Percentiles rank a stretch among this genome's conserved stretches.
Conservation (phyloP, 2,329 filamentous ascomycete genomes). For the Canariomyces notabilis region DNA sequence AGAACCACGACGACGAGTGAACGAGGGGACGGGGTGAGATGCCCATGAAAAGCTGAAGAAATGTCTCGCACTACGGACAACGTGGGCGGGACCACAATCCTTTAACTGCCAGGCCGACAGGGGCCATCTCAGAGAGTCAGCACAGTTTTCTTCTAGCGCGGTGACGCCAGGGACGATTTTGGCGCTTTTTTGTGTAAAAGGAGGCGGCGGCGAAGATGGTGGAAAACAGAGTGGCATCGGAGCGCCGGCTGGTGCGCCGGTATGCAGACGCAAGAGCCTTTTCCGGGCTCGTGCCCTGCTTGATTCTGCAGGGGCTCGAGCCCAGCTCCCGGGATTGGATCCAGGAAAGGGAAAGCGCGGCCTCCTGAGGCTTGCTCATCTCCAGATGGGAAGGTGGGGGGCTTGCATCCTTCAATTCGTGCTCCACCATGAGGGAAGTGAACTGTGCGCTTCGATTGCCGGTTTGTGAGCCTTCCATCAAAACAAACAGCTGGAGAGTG, state of each 20-base stretch:
- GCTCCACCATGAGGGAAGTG: background rate
- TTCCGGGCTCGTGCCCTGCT: constrained; percentile 14
- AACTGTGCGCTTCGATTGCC: too few relatives aligned
- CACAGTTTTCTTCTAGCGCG: constrained; percentile 13
- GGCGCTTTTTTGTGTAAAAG: constrained; percentile 7
- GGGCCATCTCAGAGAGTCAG: constrained; percentile 1
- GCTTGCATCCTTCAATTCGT: background rate
- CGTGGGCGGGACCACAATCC: background rate
- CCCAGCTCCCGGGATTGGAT: constrained; percentile 10
- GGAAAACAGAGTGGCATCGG: constrained; percentile 4
- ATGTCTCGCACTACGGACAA: background rate
- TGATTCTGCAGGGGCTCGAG: constrained; percentile 15
- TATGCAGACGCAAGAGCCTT: constrained; percentile 4
- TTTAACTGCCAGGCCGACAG: background rate
- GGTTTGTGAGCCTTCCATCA: background rate
- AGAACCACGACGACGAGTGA: background rate
- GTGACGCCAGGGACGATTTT: constrained; percentile 13
- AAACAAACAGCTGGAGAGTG: background rate
- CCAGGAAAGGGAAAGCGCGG: constrained; percentile 5
- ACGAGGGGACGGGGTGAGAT: constrained; percentile 2
- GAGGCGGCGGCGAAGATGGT: constrained; percentile 5
- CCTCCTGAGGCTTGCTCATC: background rate
- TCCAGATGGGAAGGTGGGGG: background rate
- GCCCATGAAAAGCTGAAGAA: background rate
- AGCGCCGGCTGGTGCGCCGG: constrained; percentile 2